These are phyloP conservation scores for Melampsora larici-populina DNA, from an alignment of 1,284 basidiomycete genomes.

Conservation along the genomic window DNA sequence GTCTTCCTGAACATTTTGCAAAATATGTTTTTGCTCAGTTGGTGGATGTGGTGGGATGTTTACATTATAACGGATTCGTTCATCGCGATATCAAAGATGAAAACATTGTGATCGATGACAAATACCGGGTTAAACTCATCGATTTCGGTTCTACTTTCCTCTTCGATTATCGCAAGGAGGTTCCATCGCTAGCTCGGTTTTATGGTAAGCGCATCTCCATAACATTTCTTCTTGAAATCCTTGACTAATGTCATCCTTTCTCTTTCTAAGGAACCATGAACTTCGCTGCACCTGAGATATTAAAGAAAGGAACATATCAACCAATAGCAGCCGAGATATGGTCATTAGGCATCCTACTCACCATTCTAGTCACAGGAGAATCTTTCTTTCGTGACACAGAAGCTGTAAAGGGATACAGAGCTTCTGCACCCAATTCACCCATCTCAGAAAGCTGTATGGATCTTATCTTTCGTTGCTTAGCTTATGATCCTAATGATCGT, in stretches of 20 bases:
- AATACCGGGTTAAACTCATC: constrained; percentile 52
- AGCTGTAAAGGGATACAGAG: constrained; percentile 30
- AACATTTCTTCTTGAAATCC: neutral
- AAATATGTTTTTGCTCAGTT: constrained; percentile 54
- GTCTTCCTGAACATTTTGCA: constrained; percentile 50
- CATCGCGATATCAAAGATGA: constrained; percentile 55
- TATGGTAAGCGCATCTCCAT: neutral
- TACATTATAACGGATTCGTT: constrained; percentile 51
- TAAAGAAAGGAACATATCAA: constrained; percentile 50
- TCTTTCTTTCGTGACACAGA: constrained; percentile 38
- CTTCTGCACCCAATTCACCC: constrained; percentile 9
- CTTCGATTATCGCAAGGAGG: constrained; percentile 49
- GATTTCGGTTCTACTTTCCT: constrained; percentile 52
- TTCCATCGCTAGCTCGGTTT: constrained; percentile 22
- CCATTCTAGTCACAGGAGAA: constrained; percentile 49
- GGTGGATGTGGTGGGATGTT: constrained; percentile 51
- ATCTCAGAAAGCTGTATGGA: constrained; percentile 32
- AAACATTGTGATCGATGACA: constrained; percentile 51
- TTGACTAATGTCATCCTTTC: constrained; percentile 45
- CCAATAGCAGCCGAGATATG: constrained; percentile 52
- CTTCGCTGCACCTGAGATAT: constrained; percentile 50
- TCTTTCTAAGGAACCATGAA: constrained; percentile 52
- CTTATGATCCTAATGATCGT: constrained; percentile 34
- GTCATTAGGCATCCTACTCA: constrained; percentile 51
- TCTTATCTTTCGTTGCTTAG: constrained; percentile 35